Evolutionary conservation across 495 filamentous ascomycete species (phyloP).

Genomic region (Penicillium verhagenii): DNA sequence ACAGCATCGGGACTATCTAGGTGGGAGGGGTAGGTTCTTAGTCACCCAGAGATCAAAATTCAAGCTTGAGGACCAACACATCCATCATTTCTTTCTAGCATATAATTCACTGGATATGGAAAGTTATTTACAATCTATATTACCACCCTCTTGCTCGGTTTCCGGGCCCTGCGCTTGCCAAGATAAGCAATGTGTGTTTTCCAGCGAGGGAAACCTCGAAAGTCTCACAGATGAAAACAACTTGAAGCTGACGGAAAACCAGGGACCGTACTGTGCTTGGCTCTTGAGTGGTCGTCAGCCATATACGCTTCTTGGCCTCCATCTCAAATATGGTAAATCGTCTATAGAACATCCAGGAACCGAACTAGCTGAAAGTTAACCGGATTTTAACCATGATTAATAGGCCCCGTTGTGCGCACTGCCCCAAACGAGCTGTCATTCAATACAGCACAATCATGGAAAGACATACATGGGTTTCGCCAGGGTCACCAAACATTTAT

Average conservation of each 20-base stretch:
- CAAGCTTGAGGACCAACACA: too few relatives aligned
- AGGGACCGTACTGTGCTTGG: not conserved
- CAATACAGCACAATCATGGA: constrained; percentile 51
- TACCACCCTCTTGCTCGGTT: not conserved
- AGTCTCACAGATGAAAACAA: not conserved
- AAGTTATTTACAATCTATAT: not conserved
- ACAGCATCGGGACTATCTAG: not conserved
- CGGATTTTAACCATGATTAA: not conserved
- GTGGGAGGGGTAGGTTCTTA: not conserved
- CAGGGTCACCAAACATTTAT: constrained; percentile 24
- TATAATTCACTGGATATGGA: not conserved
- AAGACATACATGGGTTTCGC: constrained; percentile 56
- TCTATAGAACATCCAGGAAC: not conserved
- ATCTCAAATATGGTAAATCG: not conserved
- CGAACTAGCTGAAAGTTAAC: not conserved
- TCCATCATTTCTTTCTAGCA: too few relatives aligned
- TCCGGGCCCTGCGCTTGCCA: not conserved
- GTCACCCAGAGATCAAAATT: too few relatives aligned
- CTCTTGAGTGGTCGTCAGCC: not conserved
- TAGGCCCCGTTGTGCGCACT: constrained; percentile 51
- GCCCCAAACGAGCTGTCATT: constrained; percentile 56
- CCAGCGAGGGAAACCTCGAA: not conserved
- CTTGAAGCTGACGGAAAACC: not conserved
- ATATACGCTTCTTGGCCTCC: not conserved
- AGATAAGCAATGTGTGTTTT: not conserved